Evolutionary conservation across 345 rosid genomes (phyloP).

Genomic region (Moringa oleifera): DNA sequence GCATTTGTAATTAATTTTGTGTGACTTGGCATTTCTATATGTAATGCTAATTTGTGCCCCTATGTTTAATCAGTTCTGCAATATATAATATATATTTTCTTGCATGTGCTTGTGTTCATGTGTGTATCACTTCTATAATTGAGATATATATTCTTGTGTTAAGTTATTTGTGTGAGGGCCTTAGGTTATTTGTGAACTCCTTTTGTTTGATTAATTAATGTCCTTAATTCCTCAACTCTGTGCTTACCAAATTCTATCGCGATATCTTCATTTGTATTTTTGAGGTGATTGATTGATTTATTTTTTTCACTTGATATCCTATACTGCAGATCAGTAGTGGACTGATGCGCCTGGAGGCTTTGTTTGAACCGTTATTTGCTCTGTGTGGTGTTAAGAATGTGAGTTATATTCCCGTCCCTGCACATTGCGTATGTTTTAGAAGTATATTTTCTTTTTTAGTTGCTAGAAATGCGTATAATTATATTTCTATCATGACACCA

Average conservation of each 20-base stretch:
- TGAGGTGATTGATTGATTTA: not conserved
- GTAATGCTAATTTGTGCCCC: not conserved
- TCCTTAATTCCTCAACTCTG: not conserved
- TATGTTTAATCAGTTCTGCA: not conserved
- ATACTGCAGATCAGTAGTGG: slow-evolving; percentile 62
- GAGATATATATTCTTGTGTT: not conserved
- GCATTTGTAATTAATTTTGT: too few species aligned
- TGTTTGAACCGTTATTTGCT: slow-evolving; percentile 62
- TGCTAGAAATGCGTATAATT: too few species aligned
- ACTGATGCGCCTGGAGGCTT: slow-evolving; percentile 45
- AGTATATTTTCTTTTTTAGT: too few species aligned
- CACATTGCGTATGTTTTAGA: not conserved
- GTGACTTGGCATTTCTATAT: not conserved
- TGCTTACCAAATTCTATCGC: not conserved
- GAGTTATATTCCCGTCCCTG: slow-evolving; percentile 22
- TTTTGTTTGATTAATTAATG: too few species aligned
- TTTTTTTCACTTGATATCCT: not conserved
- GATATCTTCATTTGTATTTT: not conserved
- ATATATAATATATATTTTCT: too few species aligned
- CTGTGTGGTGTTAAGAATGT: slow-evolving; percentile 63
- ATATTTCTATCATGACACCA: too few species aligned
- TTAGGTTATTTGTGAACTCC: too few species aligned
- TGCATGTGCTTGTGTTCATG: too few species aligned
- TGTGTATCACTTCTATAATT: too few species aligned
- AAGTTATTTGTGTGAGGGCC: not conserved